Percentiles rank a stretch among this genome's conserved stretches.
phyloP scores from a whole-genome alignment of 2,329 filamentous ascomycete genomes.

The Colletotrichum lini region DNA sequence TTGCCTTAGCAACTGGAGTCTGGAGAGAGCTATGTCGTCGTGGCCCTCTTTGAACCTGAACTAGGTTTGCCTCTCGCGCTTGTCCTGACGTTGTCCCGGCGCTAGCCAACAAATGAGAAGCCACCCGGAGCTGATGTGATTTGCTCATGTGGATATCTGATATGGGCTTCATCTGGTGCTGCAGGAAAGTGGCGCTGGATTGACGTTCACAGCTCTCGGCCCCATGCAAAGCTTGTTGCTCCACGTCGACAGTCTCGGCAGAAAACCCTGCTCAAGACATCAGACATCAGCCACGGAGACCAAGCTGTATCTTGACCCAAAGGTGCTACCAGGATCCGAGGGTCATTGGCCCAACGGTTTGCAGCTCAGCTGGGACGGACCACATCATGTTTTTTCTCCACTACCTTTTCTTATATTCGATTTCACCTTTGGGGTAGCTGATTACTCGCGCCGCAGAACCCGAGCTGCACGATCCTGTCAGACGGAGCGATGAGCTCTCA shows the following conservation, averaged over 20 bases:
- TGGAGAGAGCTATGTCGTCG: constrained; percentile 6
- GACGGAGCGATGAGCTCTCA: neutral
- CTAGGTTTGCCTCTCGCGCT: constrained; percentile 1
- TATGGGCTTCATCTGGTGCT: constrained; percentile 12
- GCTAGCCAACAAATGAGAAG: constrained; percentile 27
- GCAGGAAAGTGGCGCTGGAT: constrained; percentile 20
- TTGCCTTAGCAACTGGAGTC: neutral
- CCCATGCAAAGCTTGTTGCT: constrained; percentile 17
- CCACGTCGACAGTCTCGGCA: neutral
- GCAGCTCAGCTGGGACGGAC: neutral
- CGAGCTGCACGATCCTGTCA: neutral
- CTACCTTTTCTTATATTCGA: too few species aligned
- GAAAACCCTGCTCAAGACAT: constrained; percentile 8
- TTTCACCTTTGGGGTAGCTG: neutral
- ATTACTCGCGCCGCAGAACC: neutral
- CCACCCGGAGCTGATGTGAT: constrained; percentile 3
- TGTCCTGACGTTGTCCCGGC: constrained; percentile 20
- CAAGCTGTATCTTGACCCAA: constrained; percentile 14
- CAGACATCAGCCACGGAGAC: constrained; percentile 14
- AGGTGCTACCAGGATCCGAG: neutral
- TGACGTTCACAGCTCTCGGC: constrained; percentile 7
- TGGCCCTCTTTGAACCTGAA: constrained; percentile 10
- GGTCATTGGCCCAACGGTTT: constrained; percentile 8
- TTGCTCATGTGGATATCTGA: constrained; percentile 5
- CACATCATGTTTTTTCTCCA: neutral